Conservation (phyloP, 2,329 filamentous ascomycete genomes). For the Exophiala aquamarina region DNA sequence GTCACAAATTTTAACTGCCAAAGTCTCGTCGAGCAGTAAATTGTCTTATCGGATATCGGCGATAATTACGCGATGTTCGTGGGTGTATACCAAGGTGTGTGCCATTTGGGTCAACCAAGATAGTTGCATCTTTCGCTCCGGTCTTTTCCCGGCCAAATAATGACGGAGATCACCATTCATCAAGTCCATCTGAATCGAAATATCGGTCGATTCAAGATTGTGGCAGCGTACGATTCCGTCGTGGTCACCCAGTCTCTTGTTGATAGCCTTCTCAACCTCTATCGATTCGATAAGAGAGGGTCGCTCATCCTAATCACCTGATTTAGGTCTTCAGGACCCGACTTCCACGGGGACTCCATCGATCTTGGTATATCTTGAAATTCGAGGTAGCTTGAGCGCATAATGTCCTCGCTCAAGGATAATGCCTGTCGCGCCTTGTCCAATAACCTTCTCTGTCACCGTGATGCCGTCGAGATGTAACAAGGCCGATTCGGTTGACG, state of each 20-base stretch:
- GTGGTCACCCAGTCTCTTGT: constrained; percentile 17
- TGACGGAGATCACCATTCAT: constrained; percentile 28
- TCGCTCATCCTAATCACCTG: constrained; percentile 24
- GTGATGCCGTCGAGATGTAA: constrained; percentile 21
- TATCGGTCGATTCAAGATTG: constrained; percentile 7
- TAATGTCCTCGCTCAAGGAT: constrained; percentile 23
- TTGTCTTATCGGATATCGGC: constrained; percentile 10
- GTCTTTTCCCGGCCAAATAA: constrained; percentile 13
- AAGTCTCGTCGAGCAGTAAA: background rate
- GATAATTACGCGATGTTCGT: constrained; percentile 14
- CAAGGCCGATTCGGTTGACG: constrained; percentile 16
- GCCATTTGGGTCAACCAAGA: constrained; percentile 21
- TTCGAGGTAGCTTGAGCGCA: constrained; percentile 25
- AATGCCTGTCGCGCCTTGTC: constrained; percentile 23
- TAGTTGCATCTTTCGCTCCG: constrained; percentile 8
- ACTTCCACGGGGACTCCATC: constrained; percentile 18
- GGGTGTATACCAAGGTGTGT: constrained; percentile 17
- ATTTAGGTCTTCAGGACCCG: constrained; percentile 15
- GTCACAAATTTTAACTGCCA: constrained; percentile 31
- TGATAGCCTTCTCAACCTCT: constrained; percentile 21
- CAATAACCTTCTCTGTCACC: constrained; percentile 22
- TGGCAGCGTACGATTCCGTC: constrained; percentile 16
- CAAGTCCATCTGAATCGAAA: constrained; percentile 15
- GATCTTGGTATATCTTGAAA: constrained; percentile 19
- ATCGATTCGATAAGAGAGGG: constrained; percentile 17